A percentile compares a stretch with the other conserved stretches of the same genome.
Evolutionary conservation across 2,329 filamentous ascomycete species (phyloP).

Genomic region (Apiospora rasikravindrae): DNA sequence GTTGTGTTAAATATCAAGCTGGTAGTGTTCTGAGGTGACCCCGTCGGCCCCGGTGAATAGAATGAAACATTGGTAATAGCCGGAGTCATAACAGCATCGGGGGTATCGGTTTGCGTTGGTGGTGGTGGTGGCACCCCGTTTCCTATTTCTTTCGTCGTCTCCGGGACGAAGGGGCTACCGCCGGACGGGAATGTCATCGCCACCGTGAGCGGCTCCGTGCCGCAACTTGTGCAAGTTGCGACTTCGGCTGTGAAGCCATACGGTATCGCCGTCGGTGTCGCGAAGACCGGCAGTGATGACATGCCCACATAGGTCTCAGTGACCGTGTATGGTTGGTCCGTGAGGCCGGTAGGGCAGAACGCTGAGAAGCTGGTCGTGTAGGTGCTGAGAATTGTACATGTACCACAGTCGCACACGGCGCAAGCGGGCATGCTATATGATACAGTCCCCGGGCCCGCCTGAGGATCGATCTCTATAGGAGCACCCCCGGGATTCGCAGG

Average conservation of each 20-base stretch:
- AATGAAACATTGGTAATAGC: not conserved
- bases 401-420: constrained; percentile 26
- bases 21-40: not conserved
- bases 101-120: not conserved
- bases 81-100: not conserved
- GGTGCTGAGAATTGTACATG: constrained; percentile 28
- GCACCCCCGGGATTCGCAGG: not conserved
- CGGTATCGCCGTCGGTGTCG: constrained; percentile 25
- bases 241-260: constrained; percentile 30
- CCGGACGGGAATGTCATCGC: not conserved
- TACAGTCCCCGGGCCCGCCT: not conserved
- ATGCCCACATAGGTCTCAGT: constrained; percentile 32
- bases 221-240: constrained; percentile 21
- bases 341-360: constrained; percentile 24
- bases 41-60: not conserved
- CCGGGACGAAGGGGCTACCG: not conserved
- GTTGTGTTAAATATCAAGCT: not conserved
- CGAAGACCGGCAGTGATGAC: constrained; percentile 29
- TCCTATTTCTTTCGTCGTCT: not conserved
- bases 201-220: not conserved
- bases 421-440: constrained; percentile 29
- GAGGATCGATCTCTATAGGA: not conserved
- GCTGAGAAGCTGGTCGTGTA: constrained; percentile 26
- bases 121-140: not conserved
- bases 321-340: constrained; percentile 27